A percentile compares a stretch with the other conserved stretches of the same genome.
These are phyloP conservation scores for Obba rivulosa DNA, from an alignment of 768 basidiomycete species.

Conservation along the genomic window DNA sequence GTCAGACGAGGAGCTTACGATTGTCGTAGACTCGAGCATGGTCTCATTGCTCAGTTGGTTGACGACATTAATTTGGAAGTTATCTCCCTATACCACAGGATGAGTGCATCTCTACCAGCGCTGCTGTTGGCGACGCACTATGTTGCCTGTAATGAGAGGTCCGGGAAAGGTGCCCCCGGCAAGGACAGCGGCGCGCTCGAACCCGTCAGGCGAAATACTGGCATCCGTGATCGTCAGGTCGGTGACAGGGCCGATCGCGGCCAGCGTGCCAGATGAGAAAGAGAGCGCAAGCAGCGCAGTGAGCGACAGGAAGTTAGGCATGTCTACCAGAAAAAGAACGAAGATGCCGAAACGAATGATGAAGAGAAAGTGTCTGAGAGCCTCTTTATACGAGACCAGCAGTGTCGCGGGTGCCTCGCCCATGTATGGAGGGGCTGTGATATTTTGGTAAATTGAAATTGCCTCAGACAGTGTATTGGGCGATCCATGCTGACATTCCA, in stretches of 20 bases:
- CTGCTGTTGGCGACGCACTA: slow-evolving; percentile 18
- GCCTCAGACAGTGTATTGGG: no score
- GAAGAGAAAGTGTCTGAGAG: no score
- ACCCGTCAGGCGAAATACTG: slow-evolving; percentile 21
- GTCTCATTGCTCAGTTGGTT: slow-evolving; percentile 26
- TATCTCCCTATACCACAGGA: slow-evolving; percentile 18
- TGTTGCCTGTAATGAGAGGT: slow-evolving; percentile 39
- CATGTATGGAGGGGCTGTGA: no score
- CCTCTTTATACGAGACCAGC: no score
- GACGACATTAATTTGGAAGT: slow-evolving; percentile 33
- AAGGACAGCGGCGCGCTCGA: slow-evolving; percentile 29
- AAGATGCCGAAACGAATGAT: no score
- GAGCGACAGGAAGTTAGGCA: no score
- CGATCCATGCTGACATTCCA: no score
- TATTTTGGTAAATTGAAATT: no score
- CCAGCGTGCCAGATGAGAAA: slow-evolving; percentile 4
- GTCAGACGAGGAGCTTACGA: slow-evolving; percentile 23
- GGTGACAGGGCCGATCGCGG: slow-evolving; percentile 20
- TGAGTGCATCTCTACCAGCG: background rate
- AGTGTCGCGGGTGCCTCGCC: no score
- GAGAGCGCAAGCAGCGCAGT: slow-evolving; percentile 2
- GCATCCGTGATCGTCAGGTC: slow-evolving; percentile 19
- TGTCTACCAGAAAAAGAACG: no score
- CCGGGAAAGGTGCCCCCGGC: slow-evolving; percentile 45
- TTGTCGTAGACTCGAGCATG: slow-evolving; percentile 30